Evolutionary conservation across 129 eudicot genomes (phyloP).

Genomic region (Chrysanthemum seticuspe): DNA sequence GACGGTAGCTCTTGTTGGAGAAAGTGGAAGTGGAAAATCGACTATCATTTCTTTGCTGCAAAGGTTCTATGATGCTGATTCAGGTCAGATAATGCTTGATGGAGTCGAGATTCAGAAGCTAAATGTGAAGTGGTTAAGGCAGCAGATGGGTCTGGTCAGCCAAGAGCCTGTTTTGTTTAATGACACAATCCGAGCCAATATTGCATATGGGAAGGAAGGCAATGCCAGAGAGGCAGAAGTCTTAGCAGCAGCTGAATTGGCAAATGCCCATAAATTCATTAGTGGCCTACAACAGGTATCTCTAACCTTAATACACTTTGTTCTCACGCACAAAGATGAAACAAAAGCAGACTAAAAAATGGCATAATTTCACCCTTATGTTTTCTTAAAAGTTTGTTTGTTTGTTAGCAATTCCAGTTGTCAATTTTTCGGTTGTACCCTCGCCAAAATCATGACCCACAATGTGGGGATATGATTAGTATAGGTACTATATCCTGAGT

Average conservation of each 20-base stretch:
- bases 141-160: constrained; percentile 36
- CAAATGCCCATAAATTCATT: constrained; percentile 28
- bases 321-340: neutral
- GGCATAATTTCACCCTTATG: neutral
- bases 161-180: constrained; percentile 29
- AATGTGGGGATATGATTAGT: no score
- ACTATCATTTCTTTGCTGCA: constrained; percentile 20
- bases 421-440: no score
- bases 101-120: constrained; percentile 23
- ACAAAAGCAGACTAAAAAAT: neutral
- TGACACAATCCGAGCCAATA: constrained; percentile 27
- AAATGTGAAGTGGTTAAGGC: constrained; percentile 23
- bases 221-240: constrained; percentile 28
- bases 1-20: constrained; percentile 34
- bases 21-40: constrained; percentile 35
- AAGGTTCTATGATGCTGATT: constrained; percentile 29
- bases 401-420: no score
- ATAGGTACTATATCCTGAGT: no score
- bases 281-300: constrained; percentile 14
- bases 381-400: no score
- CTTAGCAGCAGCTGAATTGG: constrained; percentile 14
- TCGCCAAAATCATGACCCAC: no score
- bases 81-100: constrained; percentile 19
- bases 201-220: constrained; percentile 30
- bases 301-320: neutral